These are phyloP conservation scores for Linum usitatissimum DNA, from an alignment of 345 rosid genomes.

Conservation along the genomic window DNA sequence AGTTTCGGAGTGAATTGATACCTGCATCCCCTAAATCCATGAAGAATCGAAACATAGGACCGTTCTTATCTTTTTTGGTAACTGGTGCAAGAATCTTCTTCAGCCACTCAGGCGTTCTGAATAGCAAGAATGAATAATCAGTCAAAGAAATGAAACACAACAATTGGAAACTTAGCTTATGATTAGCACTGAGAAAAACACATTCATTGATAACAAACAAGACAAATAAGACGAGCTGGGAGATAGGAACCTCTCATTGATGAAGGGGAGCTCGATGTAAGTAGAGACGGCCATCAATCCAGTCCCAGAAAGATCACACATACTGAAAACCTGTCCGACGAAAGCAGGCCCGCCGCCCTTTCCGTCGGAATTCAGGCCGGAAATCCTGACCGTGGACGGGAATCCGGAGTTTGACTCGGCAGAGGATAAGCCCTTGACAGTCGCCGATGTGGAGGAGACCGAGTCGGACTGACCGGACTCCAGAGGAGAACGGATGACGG, in stretches of 20 bases:
- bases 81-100: constrained; percentile 71
- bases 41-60: constrained; percentile 85
- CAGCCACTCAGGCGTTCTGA: constrained; percentile 84
- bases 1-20: constrained; percentile 10
- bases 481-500: constrained; percentile 14
- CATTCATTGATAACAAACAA: neutral
- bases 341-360: constrained; percentile 87
- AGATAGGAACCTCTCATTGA: constrained; percentile 53
- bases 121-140: constrained; percentile 11
- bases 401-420: constrained; percentile 44
- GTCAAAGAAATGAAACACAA: neutral
- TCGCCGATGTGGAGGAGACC: constrained; percentile 35
- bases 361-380: constrained; percentile 54
- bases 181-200: neutral
- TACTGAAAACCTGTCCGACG: constrained; percentile 91
- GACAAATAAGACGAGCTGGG: neutral
- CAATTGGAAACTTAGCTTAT: neutral
- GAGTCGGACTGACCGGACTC: constrained; percentile 34
- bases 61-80: constrained; percentile 75
- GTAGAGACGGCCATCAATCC: constrained; percentile 96
- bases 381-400: constrained; percentile 69
- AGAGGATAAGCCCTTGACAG: constrained; percentile 32
- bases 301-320: constrained; percentile 95
- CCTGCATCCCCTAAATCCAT: constrained; percentile 98
- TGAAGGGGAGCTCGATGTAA: constrained; percentile 79